Evolutionary conservation across 1,284 basidiomycete species (phyloP).

Genomic region (Mycena sp.): DNA sequence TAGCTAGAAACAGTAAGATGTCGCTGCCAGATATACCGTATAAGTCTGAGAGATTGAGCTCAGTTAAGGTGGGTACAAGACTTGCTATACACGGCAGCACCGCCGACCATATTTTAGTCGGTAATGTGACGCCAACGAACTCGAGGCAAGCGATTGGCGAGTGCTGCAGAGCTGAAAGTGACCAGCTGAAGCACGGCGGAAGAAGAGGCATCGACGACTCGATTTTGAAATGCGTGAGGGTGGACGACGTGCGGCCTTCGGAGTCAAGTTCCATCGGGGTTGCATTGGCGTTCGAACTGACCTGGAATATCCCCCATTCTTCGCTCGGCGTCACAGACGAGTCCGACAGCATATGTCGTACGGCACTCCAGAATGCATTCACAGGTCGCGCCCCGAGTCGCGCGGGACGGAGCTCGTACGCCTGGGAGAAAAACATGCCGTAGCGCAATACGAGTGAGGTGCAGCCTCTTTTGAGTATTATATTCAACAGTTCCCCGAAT

Average conservation of each 20-base stretch:
- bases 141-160: slow-evolving; percentile 21
- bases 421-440: slow-evolving; percentile 17
- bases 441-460: slow-evolving; percentile 20
- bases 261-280: slow-evolving; percentile 16
- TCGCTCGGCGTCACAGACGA: neutral
- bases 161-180: slow-evolving; percentile 19
- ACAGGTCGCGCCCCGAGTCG: slow-evolving; percentile 5
- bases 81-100: slow-evolving; percentile 19
- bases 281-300: neutral
- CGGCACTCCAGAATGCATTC: slow-evolving; percentile 7
- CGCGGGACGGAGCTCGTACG: slow-evolving; percentile 2
- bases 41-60: slow-evolving; percentile 15
- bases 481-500: slow-evolving; percentile 22
- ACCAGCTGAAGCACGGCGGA: slow-evolving; percentile 24
- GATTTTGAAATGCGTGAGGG: slow-evolving; percentile 18
- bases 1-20: slow-evolving; percentile 24
- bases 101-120: slow-evolving; percentile 18
- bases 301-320: slow-evolving; percentile 1
- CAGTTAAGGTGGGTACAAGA: slow-evolving; percentile 14
- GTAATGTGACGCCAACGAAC: slow-evolving; percentile 14
- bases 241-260: slow-evolving; percentile 2
- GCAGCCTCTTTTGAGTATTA: slow-evolving; percentile 23
- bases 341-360: slow-evolving; percentile 10
- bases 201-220: slow-evolving; percentile 20
- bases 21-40: slow-evolving; percentile 25